A percentile compares a stretch with the other conserved stretches of the same genome.
Conservation (phyloP, 305 asterid genomes). For the Withania somnifera region DNA sequence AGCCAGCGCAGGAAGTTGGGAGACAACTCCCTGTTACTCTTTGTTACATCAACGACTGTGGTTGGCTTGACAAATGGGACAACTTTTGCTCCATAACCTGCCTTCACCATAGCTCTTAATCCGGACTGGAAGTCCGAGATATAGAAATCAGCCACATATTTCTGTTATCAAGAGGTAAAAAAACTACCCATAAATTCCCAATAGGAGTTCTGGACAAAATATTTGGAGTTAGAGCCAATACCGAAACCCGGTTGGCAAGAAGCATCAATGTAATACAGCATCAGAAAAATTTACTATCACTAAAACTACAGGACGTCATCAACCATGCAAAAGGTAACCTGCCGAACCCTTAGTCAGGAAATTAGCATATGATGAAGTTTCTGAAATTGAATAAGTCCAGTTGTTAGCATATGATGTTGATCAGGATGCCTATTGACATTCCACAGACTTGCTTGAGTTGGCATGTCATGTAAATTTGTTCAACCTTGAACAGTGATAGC, state of each 20-base stretch:
- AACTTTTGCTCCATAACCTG: constrained; percentile 81
- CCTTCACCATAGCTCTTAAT: constrained; percentile 78
- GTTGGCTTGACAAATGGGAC: constrained; percentile 64
- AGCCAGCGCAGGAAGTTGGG: constrained; percentile 66
- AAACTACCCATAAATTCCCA: neutral
- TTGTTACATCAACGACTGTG: constrained; percentile 49
- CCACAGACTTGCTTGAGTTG: neutral
- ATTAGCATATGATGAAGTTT: neutral
- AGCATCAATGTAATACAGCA: neutral
- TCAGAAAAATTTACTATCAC: neutral
- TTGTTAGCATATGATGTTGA: neutral
- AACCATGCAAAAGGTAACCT: neutral
- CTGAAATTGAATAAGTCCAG: neutral
- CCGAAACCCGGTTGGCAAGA: neutral
- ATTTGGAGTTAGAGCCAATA: neutral
- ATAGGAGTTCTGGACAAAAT: neutral
- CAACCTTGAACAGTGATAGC: neutral
- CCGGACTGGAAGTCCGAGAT: constrained; percentile 84
- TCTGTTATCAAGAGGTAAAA: constrained; percentile 34
- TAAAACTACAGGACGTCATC: neutral
- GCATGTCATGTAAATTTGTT: neutral
- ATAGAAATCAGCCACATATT: constrained; percentile 63
- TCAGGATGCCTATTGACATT: too few relatives aligned
- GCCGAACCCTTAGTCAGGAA: neutral
- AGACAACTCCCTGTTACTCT: constrained; percentile 38